These are phyloP conservation scores for Talaromyces sp. DNA, from an alignment of 2,329 filamentous ascomycete species.

Conservation along the genomic window DNA sequence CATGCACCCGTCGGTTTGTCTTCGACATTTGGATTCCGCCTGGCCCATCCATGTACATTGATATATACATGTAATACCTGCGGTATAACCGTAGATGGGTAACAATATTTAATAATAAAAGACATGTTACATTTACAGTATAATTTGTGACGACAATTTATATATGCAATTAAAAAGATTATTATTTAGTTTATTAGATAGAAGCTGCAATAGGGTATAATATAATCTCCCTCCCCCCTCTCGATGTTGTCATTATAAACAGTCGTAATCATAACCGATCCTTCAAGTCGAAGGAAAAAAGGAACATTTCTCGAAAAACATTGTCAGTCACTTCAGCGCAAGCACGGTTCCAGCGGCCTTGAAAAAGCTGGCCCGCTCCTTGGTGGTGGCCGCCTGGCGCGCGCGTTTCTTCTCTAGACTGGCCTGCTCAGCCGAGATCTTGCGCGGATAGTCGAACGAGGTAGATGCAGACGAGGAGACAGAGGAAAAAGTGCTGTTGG, in stretches of 20 bases:
- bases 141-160: too few species aligned
- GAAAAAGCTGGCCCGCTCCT: slow-evolving; percentile 5
- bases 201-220: too few species aligned
- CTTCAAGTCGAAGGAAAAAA: background rate
- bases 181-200: too few species aligned
- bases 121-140: too few species aligned
- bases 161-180: too few species aligned
- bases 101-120: too few species aligned
- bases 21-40: too few species aligned
- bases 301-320: background rate
- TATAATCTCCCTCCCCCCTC: too few species aligned
- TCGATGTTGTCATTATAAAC: background rate
- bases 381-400: background rate
- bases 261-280: background rate
- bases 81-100: too few species aligned
- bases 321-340: background rate
- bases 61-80: too few species aligned
- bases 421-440: background rate
- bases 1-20: too few species aligned
- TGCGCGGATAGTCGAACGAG: background rate
- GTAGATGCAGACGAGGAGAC: background rate
- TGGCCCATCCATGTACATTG: too few species aligned
- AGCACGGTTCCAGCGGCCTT: background rate
- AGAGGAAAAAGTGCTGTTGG: background rate
- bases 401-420: background rate